Conservation (phyloP, 371 early-diverging fungal species). For the Apophysomyces elegans region DNA sequence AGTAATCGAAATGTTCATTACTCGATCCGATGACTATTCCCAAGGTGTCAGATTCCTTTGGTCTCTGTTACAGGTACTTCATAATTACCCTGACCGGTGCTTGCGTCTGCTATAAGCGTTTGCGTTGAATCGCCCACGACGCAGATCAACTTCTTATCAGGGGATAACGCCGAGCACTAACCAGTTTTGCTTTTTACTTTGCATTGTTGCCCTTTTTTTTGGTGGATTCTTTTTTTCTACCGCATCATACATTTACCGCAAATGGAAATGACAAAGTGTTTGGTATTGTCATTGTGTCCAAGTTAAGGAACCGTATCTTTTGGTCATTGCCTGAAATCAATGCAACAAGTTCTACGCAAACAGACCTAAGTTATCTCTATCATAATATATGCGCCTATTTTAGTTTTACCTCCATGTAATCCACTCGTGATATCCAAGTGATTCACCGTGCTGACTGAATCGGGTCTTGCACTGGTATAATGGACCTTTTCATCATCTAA, state of each 20-base stretch:
- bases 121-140: slow-evolving; percentile 77
- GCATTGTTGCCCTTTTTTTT: neutral
- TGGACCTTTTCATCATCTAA: slow-evolving; percentile 30
- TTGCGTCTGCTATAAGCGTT: slow-evolving; percentile 59
- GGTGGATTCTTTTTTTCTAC: neutral
- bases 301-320: slow-evolving; percentile 55
- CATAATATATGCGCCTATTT: neutral
- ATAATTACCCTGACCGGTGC: slow-evolving; percentile 51
- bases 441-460: slow-evolving; percentile 63
- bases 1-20: slow-evolving; percentile 63
- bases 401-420: slow-evolving; percentile 36
- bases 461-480: slow-evolving; percentile 39
- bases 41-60: too few species aligned
- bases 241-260: slow-evolving; percentile 69
- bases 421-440: slow-evolving; percentile 56
- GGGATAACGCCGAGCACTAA: slow-evolving; percentile 73
- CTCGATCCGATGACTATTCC: slow-evolving; percentile 23
- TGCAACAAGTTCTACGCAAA: neutral
- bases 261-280: slow-evolving; percentile 53
- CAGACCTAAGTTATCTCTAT: neutral
- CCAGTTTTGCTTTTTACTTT: neutral
- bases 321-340: slow-evolving; percentile 70
- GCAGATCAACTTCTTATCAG: slow-evolving; percentile 70
- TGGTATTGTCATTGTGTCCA: slow-evolving; percentile 42
- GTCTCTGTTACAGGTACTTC: neutral